phyloP scores from a whole-genome alignment of 202 grass and related monocot species.

The Elaeis oleifera region DNA sequence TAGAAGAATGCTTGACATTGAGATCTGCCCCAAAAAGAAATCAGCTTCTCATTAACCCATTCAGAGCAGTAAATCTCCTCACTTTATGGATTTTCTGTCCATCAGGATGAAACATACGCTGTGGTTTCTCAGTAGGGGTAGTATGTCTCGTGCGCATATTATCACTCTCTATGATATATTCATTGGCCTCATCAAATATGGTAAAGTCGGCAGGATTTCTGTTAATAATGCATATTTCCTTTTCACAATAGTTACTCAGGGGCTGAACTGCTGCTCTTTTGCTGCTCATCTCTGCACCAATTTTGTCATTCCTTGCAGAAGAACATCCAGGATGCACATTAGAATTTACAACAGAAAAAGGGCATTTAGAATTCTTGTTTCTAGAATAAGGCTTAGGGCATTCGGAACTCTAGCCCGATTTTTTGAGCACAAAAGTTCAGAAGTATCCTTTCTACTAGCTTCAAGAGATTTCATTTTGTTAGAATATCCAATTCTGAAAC shows the following conservation, averaged over 20 bases:
- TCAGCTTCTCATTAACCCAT: too few species aligned
- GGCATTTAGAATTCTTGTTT: not conserved
- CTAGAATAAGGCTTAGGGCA: conserved; percentile 10
- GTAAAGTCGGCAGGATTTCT: conserved; percentile 75
- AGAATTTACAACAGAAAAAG: not conserved
- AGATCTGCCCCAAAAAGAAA: too few species aligned
- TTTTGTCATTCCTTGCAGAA: conserved; percentile 12
- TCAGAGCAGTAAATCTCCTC: too few species aligned
- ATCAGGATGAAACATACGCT: not conserved
- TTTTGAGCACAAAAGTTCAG: conserved; percentile 24
- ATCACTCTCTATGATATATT: conserved; percentile 40
- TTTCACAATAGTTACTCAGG: conserved; percentile 6
- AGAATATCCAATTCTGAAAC: too few species aligned
- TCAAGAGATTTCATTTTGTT: too few species aligned
- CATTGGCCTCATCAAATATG: conserved; percentile 50
- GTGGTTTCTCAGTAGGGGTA: not conserved
- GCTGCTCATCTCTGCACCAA: conserved; percentile 21
- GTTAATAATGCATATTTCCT: conserved; percentile 51
- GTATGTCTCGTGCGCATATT: not conserved
- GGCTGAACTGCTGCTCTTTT: conserved; percentile 18
- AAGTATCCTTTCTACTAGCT: not conserved
- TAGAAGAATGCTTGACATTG: too few species aligned
- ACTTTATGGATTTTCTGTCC: too few species aligned
- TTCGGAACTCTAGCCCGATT: conserved; percentile 19
- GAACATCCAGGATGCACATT: not conserved